Conservation (phyloP, 805 yeast species). For the Cyberlindnera misumaiensis region DNA sequence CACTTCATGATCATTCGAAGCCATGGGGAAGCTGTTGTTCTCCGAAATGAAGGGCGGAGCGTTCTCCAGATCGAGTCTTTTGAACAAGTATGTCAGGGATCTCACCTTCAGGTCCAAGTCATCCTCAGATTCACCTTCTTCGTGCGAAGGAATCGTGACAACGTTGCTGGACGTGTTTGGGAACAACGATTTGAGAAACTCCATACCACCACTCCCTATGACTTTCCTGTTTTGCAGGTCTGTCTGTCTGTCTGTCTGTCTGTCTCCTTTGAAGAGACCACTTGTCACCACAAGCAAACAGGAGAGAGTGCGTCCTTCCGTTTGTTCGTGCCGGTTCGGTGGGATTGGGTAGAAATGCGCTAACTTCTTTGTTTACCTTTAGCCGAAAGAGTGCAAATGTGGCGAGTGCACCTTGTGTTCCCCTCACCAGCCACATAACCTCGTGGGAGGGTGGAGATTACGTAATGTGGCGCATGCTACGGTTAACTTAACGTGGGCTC, state of each 20-base stretch:
- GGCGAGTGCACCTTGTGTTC: too few relatives aligned
- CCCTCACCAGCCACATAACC: not conserved
- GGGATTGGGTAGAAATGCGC: too few relatives aligned
- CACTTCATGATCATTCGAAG: slow-evolving; percentile 2
- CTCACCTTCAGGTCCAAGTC: slow-evolving; percentile 56
- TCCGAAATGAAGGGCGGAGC: slow-evolving; percentile 36
- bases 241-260: too few relatives aligned
- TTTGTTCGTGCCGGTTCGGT: too few relatives aligned
- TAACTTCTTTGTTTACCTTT: slow-evolving; percentile 1
- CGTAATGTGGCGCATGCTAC: too few relatives aligned
- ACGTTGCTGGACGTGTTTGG: slow-evolving; percentile 26
- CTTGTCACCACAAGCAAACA: too few relatives aligned
- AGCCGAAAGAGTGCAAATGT: slow-evolving; percentile 1
- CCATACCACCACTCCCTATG: slow-evolving; percentile 10
- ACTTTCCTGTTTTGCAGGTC: too few relatives aligned
- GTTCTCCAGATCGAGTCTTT: slow-evolving; percentile 39
- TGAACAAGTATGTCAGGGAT: slow-evolving; percentile 51
- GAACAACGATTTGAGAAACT: slow-evolving; percentile 26
- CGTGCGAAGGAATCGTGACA: slow-evolving; percentile 42
- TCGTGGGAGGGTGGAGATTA: too few relatives aligned
- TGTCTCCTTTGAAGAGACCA: too few relatives aligned
- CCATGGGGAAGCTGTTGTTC: slow-evolving; percentile 22
- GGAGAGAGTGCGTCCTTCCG: too few relatives aligned
- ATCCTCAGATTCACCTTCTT: slow-evolving; percentile 43
- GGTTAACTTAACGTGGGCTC: too few relatives aligned